Base-by-base conservation (phyloP, 1,284 basidiomycete species). In the Puccinia polysora region DNA sequence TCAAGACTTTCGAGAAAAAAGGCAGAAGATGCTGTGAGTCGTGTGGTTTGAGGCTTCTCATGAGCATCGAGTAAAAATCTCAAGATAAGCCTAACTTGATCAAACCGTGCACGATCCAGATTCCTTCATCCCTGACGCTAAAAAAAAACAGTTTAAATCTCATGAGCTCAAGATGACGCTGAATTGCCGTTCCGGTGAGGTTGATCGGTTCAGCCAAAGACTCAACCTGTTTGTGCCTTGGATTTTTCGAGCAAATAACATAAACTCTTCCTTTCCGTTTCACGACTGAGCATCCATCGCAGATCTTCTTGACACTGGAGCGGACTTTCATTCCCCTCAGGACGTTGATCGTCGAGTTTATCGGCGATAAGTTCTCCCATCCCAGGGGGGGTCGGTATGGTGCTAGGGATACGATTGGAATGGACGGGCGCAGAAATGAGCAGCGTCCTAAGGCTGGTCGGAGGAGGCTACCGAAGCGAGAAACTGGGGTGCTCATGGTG, bases 171-270 rank as follows among this genome's bases (percentile, higher is more conserved):
- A n/a, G n/a, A n/a, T n/a, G n/a, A n/a, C n/a, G n/a, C n/a, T n/a
- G n/a, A n/a, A n/a, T n/a, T n/a, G n/a, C n/a, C n/a, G n/a, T n/a
- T n/a, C n/a, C n/a, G n/a, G n/a, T n/a, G n/a, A n/a, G n/a, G n/a
- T n/a, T n/a, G n/a, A n/a, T n/a, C n/a, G n/a, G n/a, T n/a, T n/a
- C n/a, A n/a, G n/a, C n/a, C n/a, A 50, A 50, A 50, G 14, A 50
- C 18, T n/a, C n/a, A 59, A 94, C 95, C 88, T 97, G 95, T 81
- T 97, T 97, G 81, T 97, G 95, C 81, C 96, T 97, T 4, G 94
- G 90, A 79, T 97, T 91, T 80, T 90, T 91, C 23, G 87, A 87
- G 81, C 95, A 98, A 53, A 97, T 86, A 53, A 97, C 88, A 81
- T 95, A 97, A 53, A 97, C 85, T 76, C 90, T 86, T 59, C 93